These are phyloP conservation scores for Ascomycota sp. DNA, from an alignment of 2,329 filamentous ascomycete genomes.

Conservation along the genomic window DNA sequence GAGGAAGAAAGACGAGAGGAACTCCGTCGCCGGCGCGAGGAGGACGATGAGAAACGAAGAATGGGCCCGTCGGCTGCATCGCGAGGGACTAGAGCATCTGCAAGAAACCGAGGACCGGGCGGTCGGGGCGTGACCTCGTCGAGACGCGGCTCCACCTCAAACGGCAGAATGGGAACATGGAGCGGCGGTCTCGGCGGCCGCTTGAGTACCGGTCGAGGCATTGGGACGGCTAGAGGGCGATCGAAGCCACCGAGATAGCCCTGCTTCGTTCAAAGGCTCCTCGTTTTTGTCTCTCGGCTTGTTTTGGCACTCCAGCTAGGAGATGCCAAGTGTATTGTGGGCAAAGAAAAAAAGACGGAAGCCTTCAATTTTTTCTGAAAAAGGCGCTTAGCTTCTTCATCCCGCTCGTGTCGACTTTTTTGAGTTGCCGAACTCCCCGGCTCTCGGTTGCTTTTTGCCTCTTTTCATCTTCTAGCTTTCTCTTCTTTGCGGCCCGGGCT, in stretches of 20 bases:
- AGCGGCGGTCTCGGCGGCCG: slow-evolving; percentile 11
- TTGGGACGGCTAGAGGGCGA: slow-evolving; percentile 12
- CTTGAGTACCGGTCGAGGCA: slow-evolving; percentile 15
- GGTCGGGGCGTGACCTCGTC: slow-evolving; percentile 9
- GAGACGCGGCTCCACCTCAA: slow-evolving; percentile 9
- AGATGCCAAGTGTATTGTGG: no score
- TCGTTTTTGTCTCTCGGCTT: slow-evolving; percentile 1
- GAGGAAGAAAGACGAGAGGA: slow-evolving; percentile 62
- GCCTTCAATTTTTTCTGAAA: slow-evolving; percentile 47
- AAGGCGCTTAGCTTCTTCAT: slow-evolving; percentile 98
- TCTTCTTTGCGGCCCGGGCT: slow-evolving; percentile 55
- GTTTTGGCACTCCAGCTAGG: neutral
- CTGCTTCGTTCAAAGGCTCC: neutral
- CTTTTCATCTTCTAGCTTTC: slow-evolving; percentile 75
- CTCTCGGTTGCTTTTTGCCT: slow-evolving; percentile 59
- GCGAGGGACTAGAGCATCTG: slow-evolving; percentile 10
- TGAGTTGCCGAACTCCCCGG: slow-evolving; percentile 55
- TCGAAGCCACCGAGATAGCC: slow-evolving; percentile 12
- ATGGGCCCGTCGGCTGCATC: slow-evolving; percentile 9
- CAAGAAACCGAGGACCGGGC: slow-evolving; percentile 10
- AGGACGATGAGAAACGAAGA: slow-evolving; percentile 27
- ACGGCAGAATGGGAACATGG: slow-evolving; percentile 7
- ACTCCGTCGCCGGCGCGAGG: slow-evolving; percentile 39
- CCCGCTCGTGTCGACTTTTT: slow-evolving; percentile 75
- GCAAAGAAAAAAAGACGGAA: neutral